Percentiles rank a stretch among this genome's conserved stretches.
Evolutionary conservation across 2,329 filamentous ascomycete genomes (phyloP).

Genomic region (Cytospora leucostoma): DNA sequence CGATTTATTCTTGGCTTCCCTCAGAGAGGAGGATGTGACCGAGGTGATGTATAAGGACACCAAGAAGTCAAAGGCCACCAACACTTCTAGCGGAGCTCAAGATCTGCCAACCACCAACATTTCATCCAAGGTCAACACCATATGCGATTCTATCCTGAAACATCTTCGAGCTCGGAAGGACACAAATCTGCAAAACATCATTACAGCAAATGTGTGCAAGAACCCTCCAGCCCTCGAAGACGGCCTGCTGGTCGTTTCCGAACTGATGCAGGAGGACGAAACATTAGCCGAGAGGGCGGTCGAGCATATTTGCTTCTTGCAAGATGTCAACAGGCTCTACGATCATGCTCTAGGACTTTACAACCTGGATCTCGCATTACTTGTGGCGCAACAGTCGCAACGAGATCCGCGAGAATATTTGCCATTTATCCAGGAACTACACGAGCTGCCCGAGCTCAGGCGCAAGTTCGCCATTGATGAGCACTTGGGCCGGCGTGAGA

Average conservation of each 20-base stretch:
- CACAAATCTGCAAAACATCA: conserved; percentile 81
- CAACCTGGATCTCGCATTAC: conserved; percentile 82
- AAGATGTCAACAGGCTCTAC: conserved; percentile 89
- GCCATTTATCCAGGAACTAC: conserved; percentile 86
- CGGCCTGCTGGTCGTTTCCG: conserved; percentile 76
- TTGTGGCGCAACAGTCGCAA: conserved; percentile 94
- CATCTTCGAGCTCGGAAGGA: conserved; percentile 62
- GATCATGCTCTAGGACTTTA: conserved; percentile 89
- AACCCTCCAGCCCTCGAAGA: conserved; percentile 85
- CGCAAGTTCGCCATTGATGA: conserved; percentile 87
- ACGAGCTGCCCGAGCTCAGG: conserved; percentile 69
- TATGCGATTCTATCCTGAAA: conserved; percentile 82
- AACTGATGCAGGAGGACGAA: conserved; percentile 67
- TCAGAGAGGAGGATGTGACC: conserved; percentile 89
- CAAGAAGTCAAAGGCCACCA: conserved; percentile 45
- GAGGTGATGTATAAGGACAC: conserved; percentile 94
- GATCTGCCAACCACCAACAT: conserved; percentile 17
- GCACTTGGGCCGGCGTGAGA: conserved; percentile 72
- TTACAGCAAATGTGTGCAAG: conserved; percentile 95
- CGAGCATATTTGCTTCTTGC: conserved; percentile 96
- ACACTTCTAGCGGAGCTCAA: conserved; percentile 2
- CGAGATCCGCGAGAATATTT: conserved; percentile 94
- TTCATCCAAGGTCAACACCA: conserved; percentile 74
- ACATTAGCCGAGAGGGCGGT: conserved; percentile 83
- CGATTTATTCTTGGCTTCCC: conserved; percentile 85